These are phyloP conservation scores for Paxillus ammoniavirescens DNA, from an alignment of 768 basidiomycete genomes.

Conservation along the genomic window DNA sequence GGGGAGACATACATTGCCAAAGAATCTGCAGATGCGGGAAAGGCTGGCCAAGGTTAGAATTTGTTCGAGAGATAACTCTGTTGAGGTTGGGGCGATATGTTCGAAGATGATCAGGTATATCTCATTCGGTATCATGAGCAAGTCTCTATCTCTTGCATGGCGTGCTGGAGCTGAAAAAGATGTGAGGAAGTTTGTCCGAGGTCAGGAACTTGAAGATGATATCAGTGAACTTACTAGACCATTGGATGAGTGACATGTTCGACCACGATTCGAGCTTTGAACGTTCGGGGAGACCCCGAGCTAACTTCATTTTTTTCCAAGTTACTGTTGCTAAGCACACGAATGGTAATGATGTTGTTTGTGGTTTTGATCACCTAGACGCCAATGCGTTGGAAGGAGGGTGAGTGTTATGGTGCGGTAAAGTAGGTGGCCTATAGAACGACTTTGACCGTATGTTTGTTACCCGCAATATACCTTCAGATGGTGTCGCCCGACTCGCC, in stretches of 20 bases:
- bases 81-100: slow-evolving; percentile 23
- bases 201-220: not conserved
- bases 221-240: slow-evolving; percentile 2
- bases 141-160: not conserved
- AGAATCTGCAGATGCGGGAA: slow-evolving; percentile 43
- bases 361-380: no score
- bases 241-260: slow-evolving; percentile 3
- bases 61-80: slow-evolving; percentile 12
- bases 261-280: no score
- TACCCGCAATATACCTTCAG: no score
- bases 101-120: slow-evolving; percentile 43
- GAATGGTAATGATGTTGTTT: no score
- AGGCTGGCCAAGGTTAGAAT: slow-evolving; percentile 21
- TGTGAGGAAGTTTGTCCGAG: not conserved
- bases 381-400: no score
- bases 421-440: no score
- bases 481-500: no score
- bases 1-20: slow-evolving; percentile 39
- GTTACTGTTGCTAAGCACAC: no score
- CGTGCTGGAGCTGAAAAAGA: slow-evolving; percentile 27
- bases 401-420: no score
- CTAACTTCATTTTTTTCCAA: no score
- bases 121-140: slow-evolving; percentile 42
- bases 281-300: no score
- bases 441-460: no score